phyloP scores from a whole-genome alignment of 179 eudicot species.

The Heliamphora pulchella region DNA sequence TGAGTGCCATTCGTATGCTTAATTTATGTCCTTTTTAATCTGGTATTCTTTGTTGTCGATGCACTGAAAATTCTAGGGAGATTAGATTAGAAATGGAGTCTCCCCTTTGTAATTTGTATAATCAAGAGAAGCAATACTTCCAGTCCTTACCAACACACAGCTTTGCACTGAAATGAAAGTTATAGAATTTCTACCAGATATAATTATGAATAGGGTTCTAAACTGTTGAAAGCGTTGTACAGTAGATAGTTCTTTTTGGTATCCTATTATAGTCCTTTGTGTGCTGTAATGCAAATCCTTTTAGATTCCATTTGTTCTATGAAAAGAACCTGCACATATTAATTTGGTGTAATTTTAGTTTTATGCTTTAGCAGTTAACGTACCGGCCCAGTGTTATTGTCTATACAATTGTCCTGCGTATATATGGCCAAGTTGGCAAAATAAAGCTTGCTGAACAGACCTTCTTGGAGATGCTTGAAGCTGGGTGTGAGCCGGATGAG shows the following conservation, averaged over 20 bases:
- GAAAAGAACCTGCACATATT: conserved; percentile 18
- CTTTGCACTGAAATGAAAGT: too few relatives aligned
- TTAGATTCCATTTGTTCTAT: not conserved
- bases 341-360: conserved; percentile 39
- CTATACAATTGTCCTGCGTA: conserved; percentile 77
- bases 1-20: not conserved
- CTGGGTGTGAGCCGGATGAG: conserved; percentile 93
- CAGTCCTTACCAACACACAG: too few relatives aligned
- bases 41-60: not conserved
- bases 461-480: conserved; percentile 94
- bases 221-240: not conserved
- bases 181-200: too few relatives aligned
- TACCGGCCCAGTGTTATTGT: conserved; percentile 78
- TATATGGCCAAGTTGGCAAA: conserved; percentile 90
- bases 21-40: not conserved
- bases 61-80: not conserved
- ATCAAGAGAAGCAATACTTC: not conserved
- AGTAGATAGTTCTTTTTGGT: not conserved
- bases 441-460: conserved; percentile 77
- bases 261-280: not conserved
- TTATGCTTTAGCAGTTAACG: conserved; percentile 63
- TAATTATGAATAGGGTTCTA: not conserved
- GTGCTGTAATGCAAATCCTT: not conserved
- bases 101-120: not conserved
- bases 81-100: not conserved